Base-by-base conservation (phyloP, 1,284 basidiomycete species). In the Cryptococcus neoformans region DNA sequence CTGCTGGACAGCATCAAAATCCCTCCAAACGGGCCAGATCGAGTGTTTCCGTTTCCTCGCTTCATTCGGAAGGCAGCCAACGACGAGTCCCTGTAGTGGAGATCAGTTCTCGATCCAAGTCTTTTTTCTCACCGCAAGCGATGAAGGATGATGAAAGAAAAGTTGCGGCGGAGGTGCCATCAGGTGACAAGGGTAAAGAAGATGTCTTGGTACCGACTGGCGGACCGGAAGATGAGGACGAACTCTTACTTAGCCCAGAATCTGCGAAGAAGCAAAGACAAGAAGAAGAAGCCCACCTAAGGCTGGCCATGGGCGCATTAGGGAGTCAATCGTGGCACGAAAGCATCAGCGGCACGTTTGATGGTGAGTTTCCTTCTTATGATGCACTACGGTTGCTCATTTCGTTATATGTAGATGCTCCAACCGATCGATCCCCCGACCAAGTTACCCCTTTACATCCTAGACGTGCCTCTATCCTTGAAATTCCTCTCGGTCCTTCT, bases 201-300 rank as follows among this genome's bases (percentile, higher is more conserved):
- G 16, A 16, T 11, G 17, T 47, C 45, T 17, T 10, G 17, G 11
- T 36, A 37, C 34, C 1, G 10, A 17, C 21, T 37, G n/a, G 44
- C 5, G 37, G 35, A 38, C 10, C 42, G 41, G 47, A 55, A 17
- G 63, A 56, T 3, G 64, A 56, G 3, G 65, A 70, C 49, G 67
- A 67, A 51, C 45, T 67, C 12, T 49, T 70, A 10, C 53, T 69
- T 4, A 63, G 58, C 35, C 69, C 69, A 16, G 65, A 67, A 51
- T 55, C 59, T 8, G 68, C 68, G 11, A 53, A 55, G 45, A 53
- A 58, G 44, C 21, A 57, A 34, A 56, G 55, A 16, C 50, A 41
- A 21, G 69, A 73, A 47, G 69, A 71, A 44, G 56, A 64, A 12
- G 58, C 35, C 12, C 58, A 51, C 9, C 60, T 65, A 35, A 14